Evolutionary conservation across 148 eudicot genomes (phyloP), one percentile per base, ranked within the genome.

Genomic region (Rheum nobile): DNA sequence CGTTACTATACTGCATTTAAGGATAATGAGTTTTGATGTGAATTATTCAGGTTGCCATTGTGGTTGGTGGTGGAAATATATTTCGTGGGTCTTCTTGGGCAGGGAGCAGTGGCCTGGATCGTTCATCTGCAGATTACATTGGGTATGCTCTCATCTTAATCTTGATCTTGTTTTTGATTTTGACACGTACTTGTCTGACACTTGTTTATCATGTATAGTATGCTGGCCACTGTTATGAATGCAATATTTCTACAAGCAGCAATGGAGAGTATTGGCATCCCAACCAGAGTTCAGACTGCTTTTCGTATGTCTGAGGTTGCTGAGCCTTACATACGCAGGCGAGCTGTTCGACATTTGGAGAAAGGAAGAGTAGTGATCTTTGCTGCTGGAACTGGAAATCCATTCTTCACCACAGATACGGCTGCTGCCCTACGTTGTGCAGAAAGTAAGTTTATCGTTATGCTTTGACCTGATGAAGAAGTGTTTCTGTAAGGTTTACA

Each of bases 391-490:
- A 92, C 96, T 46, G 99, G 99, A 67, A 96, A 96, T 83, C 99
- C 99, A 9, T 96, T 96, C 88, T 96, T 96, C 89, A 96, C 99
- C 2, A 96, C 99, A 22, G 99, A 96, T 77, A 96, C 99, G 76
- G 97, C 99, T 84, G 99, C 99, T n/a, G 92, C 99, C 68, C 96
- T 96, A 76, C 95, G 99, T 54, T 90, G 92, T 84, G 99, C 99
- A 21, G 97, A 96, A 79, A 96, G 99, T 92, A 84, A 81, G 70
- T 11, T 31, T 65, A n/a, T 7, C 7, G 12, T 57, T 29, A 54
- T 54, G 61, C 0, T 54, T 54, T 54, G 29, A 22, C 29, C 61
- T 24, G 13, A 59, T 24, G 67, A 59, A 26, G 10, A 59, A 29
- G 29, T 54, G 21, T 54, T 54, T 54, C 13, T n/a, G 59, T 21